Conservation (phyloP, 495 filamentous ascomycete species). For the Beverwykella pulmonaria region DNA sequence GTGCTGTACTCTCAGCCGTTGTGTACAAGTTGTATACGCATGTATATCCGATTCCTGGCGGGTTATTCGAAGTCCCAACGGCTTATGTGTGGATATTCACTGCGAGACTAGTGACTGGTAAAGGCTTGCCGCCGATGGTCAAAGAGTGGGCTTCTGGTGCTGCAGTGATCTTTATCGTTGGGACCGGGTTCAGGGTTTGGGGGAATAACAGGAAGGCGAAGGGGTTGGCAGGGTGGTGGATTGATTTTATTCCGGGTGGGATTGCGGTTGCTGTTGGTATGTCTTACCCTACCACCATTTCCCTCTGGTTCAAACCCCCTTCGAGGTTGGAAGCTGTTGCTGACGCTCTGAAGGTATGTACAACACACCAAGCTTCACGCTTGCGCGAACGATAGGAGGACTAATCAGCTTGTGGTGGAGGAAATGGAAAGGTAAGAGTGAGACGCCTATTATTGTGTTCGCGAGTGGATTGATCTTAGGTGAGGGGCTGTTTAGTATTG, state of each 20-base stretch:
- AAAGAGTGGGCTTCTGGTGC: constrained; percentile 73
- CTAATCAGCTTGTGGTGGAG: constrained; percentile 82
- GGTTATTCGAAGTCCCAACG: constrained; percentile 90
- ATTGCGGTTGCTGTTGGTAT: constrained; percentile 89
- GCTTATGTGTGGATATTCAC: constrained; percentile 97
- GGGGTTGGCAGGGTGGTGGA: constrained; percentile 56
- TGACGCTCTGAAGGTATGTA: constrained; percentile 72
- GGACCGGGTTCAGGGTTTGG: constrained; percentile 68
- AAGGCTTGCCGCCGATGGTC: constrained; percentile 82
- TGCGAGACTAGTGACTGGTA: constrained; percentile 87
- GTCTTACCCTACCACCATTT: too few relatives aligned
- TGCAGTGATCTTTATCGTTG: constrained; percentile 66
- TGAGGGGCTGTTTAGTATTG: constrained; percentile 90
- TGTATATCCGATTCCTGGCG: constrained; percentile 84
- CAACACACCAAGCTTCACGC: constrained; percentile 92
- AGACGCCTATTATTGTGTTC: constrained; percentile 64
- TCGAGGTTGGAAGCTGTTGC: too few relatives aligned
- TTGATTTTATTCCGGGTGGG: constrained; percentile 76
- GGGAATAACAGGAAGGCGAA: constrained; percentile 47
- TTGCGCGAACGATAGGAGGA: constrained; percentile 85
- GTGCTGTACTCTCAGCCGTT: constrained; percentile 80
- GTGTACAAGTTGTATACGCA: constrained; percentile 91
- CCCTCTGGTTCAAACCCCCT: too few relatives aligned
- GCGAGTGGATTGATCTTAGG: constrained; percentile 85
- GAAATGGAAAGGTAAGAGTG: constrained; percentile 51